Base-by-base conservation (phyloP, 2,329 filamentous ascomycete species). In the Penicillium aurantiogriseum region DNA sequence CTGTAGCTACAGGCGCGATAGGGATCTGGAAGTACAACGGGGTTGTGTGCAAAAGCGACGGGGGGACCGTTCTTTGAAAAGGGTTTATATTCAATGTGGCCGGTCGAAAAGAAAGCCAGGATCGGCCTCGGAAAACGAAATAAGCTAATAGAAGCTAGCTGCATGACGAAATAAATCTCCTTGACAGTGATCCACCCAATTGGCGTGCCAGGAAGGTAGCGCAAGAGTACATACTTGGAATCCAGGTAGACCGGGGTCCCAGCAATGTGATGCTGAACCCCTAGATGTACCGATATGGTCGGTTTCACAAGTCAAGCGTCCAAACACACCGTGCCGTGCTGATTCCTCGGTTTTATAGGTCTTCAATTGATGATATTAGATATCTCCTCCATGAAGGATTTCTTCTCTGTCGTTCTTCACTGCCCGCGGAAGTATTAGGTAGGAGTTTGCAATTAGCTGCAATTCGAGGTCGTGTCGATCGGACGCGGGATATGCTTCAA, bases 141-240 rank as follows among this genome's bases (percentile, higher is more conserved):
- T 58, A 54, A 50, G 36, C 47, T 56, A 56, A 31, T 17, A 45
- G 27, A 50, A 51, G 51, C 51, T 58, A 46, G 19, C 17, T 35
- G n/a, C 42, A 63, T 63, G 60, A 64, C 54, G 58, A 59, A 61
- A 54, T 23, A 54, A 39, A 47, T 50, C 25, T 58, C 39, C 42
- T 38, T 51, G 27, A 53, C 19, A 23, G 38, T 17, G 23, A 43
- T 45, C 19, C 27, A 52, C 29, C 35, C 33, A 39, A 50, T 53
- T 8, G 35, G 23, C 35, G 36, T 45, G 33, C 42, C 15, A 42
- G 25, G 17, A 46, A 57, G 43, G 38, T 39, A 38, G 19, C 23
- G 33, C 35, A 57, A 29, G 46, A 40, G 40, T 33, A 56, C 57
- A 59, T 55, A 55, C 47, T 59, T 59, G 43, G 50, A 49, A 63